Conservation (phyloP, 306 rosid genomes). For the Ceratonia siliqua region DNA sequence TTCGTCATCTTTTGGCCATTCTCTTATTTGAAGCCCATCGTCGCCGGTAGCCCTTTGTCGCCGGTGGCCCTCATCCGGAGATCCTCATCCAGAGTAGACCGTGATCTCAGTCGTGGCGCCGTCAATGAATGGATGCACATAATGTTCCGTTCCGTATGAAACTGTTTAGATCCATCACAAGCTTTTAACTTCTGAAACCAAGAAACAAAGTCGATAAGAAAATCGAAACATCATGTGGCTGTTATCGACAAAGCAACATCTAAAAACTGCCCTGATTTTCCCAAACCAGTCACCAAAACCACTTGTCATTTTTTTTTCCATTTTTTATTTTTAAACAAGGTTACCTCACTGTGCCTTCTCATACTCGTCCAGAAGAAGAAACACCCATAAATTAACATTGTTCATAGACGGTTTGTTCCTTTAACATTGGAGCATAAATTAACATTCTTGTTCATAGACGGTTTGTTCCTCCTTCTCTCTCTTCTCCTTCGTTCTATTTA, state of each 20-base stretch:
- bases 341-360: conserved; percentile 35
- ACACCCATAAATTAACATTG: conserved; percentile 30
- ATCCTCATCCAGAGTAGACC: too few relatives aligned
- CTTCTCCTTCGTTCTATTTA: too few relatives aligned
- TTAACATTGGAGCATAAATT: too few relatives aligned
- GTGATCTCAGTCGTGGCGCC: too few relatives aligned
- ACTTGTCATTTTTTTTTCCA: background rate
- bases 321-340: background rate
- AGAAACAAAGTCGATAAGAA: background rate
- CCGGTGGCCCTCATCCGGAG: too few relatives aligned
- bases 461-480: too few relatives aligned
- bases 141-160: conserved; percentile 32
- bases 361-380: conserved; percentile 46
- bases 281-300: conserved; percentile 43
- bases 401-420: conserved; percentile 2
- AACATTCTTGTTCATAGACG: too few relatives aligned
- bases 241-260: conserved; percentile 55
- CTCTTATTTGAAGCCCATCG: too few relatives aligned
- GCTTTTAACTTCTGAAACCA: conserved; percentile 27
- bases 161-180: conserved; percentile 38
- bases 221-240: conserved; percentile 34
- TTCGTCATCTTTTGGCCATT: too few relatives aligned
- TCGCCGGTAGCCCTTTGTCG: too few relatives aligned
- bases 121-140: conserved; percentile 38
- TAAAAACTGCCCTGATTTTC: conserved; percentile 39